Conservation (phyloP, 768 basidiomycete genomes). For the Leccinellum albellum region DNA sequence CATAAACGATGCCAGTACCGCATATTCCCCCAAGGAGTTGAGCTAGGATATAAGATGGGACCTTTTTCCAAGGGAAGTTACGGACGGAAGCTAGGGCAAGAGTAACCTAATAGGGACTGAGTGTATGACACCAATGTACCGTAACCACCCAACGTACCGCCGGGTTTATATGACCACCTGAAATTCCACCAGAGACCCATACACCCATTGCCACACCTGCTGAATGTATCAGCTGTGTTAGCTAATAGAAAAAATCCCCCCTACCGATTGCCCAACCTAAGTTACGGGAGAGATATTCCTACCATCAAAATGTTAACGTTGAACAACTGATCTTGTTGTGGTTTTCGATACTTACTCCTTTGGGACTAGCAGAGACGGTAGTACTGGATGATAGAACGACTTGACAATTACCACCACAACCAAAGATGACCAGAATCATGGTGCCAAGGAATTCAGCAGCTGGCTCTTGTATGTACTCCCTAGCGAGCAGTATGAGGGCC, state of each 20-base stretch:
- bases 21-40: slow-evolving; percentile 60
- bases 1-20: slow-evolving; percentile 59
- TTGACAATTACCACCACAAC: slow-evolving; percentile 56
- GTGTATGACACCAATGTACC: not conserved
- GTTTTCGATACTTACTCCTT: slow-evolving; percentile 46
- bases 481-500: slow-evolving; percentile 20
- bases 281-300: slow-evolving; percentile 26
- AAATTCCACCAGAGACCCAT: slow-evolving; percentile 63
- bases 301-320: slow-evolving; percentile 2
- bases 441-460: slow-evolving; percentile 63
- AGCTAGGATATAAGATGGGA: slow-evolving; percentile 62
- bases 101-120: slow-evolving; percentile 49
- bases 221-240: not conserved
- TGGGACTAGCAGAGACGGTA: slow-evolving; percentile 42
- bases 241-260: not conserved
- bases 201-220: slow-evolving; percentile 60
- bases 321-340: not conserved
- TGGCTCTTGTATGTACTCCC: slow-evolving; percentile 51
- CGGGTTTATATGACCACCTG: slow-evolving; percentile 75
- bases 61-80: slow-evolving; percentile 77
- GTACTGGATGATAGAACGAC: slow-evolving; percentile 46
- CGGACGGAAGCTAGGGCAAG: slow-evolving; percentile 65
- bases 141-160: slow-evolving; percentile 41
- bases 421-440: slow-evolving; percentile 56
- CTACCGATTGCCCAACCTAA: slow-evolving; percentile 32